Conservation (phyloP, 805 yeast genomes). For the Teunomyces aglyptinius region DNA sequence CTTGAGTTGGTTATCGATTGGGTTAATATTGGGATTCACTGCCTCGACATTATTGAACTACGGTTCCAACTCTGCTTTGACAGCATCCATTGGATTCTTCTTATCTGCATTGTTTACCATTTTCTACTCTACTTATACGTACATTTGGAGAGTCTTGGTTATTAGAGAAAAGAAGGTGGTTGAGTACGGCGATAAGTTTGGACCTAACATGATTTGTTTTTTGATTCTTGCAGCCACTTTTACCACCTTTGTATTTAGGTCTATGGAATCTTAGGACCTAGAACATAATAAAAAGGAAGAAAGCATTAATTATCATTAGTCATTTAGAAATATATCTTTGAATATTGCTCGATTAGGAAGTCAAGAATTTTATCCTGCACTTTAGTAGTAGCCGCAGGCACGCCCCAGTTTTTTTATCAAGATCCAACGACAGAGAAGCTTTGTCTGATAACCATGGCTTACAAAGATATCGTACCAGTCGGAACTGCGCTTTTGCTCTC, state of each 20-base stretch:
- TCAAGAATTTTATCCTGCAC: neutral
- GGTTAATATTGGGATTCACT: constrained; percentile 83
- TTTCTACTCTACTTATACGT: constrained; percentile 66
- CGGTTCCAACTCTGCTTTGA: constrained; percentile 71
- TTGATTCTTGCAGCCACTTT: constrained; percentile 70
- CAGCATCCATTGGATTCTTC: constrained; percentile 86
- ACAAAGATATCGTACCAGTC: constrained; percentile 46
- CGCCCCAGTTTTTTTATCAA: neutral
- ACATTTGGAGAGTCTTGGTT: constrained; percentile 77
- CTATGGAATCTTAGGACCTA: constrained; percentile 27
- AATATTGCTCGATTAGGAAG: neutral
- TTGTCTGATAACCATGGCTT: constrained; percentile 18
- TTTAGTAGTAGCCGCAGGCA: neutral
- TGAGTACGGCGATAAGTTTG: constrained; percentile 81
- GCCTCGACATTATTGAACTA: constrained; percentile 83
- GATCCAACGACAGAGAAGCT: neutral
- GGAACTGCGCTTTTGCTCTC: constrained; percentile 42
- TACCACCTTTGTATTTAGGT: constrained; percentile 56
- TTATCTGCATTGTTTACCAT: constrained; percentile 74
- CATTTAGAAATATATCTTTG: neutral
- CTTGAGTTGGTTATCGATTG: constrained; percentile 89
- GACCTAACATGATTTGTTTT: constrained; percentile 80
- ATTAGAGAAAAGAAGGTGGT: constrained; percentile 82
- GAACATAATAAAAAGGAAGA: neutral
- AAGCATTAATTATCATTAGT: neutral